phyloP scores from a whole-genome alignment of 371 early-diverging fungal species.

The Fennellomyces sp. region DNA sequence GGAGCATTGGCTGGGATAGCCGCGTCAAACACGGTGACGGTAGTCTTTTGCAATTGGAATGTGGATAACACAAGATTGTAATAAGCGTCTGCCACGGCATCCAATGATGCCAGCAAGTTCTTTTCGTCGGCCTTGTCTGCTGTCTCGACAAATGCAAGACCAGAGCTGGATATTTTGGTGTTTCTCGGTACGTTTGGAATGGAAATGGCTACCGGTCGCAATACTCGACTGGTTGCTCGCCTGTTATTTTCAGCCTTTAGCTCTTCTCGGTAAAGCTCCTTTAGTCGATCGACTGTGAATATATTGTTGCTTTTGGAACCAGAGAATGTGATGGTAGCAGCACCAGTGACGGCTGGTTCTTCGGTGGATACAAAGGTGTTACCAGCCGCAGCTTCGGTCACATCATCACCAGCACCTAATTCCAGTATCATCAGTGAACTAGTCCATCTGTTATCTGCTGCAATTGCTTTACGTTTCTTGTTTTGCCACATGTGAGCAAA shows the following conservation, averaged over 20 bases:
- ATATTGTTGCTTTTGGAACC: conserved; percentile 36
- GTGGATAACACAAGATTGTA: conserved; percentile 12
- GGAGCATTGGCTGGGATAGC: conserved; percentile 42
- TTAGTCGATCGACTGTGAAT: conserved; percentile 24
- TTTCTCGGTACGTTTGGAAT: conserved; percentile 20
- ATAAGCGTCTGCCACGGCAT: conserved; percentile 21
- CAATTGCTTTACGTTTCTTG: conserved; percentile 41
- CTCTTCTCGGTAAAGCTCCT: conserved; percentile 15
- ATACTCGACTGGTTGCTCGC: conserved; percentile 25
- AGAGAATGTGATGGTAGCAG: conserved; percentile 27
- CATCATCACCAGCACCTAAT: background rate
- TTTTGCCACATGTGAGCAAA: conserved; percentile 65
- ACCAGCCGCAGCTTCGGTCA: background rate
- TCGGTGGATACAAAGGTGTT: conserved; percentile 22
- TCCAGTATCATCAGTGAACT: background rate
- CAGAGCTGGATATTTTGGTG: conserved; percentile 29
- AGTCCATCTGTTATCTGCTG: background rate
- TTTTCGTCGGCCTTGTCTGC: conserved; percentile 6
- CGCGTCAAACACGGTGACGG: conserved; percentile 46
- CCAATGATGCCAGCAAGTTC: background rate
- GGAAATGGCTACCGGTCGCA: conserved; percentile 11
- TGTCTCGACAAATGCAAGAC: conserved; percentile 40
- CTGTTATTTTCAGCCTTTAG: conserved; percentile 13
- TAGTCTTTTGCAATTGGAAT: conserved; percentile 16
- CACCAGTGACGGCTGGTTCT: conserved; percentile 20